Evolutionary conservation across 1,284 basidiomycete genomes (phyloP), one percentile per base, ranked within the genome.

Genomic region (Inonotus hispidus): DNA sequence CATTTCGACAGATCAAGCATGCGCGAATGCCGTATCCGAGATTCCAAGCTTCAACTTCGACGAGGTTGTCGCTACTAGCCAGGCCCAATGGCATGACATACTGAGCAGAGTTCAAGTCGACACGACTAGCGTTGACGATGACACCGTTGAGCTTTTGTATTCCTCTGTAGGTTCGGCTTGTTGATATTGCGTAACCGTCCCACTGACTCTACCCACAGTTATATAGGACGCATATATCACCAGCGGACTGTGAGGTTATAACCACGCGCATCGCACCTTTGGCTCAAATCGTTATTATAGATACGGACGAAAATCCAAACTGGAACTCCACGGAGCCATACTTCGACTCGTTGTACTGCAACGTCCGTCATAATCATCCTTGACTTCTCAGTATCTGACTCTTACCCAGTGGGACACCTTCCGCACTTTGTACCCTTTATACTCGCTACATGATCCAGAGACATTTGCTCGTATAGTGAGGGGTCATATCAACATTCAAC

Each of bases 281-380:
- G 16, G 16, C n/a, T 49, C 10, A 27, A 64, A 16, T 56, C 23
- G 19, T 53, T 4, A 19, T 8, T 19, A 16, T 52, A 85, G 84
- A 87, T 66, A 83, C 83, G 0, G 84, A 81, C n/a, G 86, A 88
- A 69, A 88, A 87, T 65, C 84, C 85, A 0, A 76, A 77, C 38
- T 87, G 84, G 82, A 78, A 79, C 50, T 86, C 85, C 0, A 78
- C 76, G 0, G 84, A 86, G 65, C 85, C 85, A 1, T 86, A 85
- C 64, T 87, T 77, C 61, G 85, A 88, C 65, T 85, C 84, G 0
- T 80, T 85, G 61, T 89, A 86, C 66, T 88, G 85, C 70, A 87
- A 86, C 63, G 83, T 84, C 63, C 27, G 79, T 68, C 6, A 19
- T 43, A 32, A 56, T 56, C 23, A 41, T 52, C 41, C 25, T n/a